A percentile compares a stretch with the other conserved stretches of the same genome.
phyloP scores from a whole-genome alignment of 345 rosid genomes.

The Populus tremula region DNA sequence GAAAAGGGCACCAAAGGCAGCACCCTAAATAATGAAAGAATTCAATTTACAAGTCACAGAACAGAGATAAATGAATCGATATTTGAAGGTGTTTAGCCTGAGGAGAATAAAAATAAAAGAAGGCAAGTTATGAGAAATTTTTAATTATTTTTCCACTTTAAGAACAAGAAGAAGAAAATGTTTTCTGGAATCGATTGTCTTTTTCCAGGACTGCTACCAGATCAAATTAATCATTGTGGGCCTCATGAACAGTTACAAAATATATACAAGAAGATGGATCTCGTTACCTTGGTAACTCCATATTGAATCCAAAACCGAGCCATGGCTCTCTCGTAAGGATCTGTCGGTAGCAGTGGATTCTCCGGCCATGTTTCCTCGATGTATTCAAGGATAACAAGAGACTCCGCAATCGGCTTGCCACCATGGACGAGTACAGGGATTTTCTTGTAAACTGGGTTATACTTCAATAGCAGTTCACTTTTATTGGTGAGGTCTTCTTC shows the following conservation, averaged over 20 bases:
- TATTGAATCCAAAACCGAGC: constrained; percentile 20
- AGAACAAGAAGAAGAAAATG: too few relatives aligned
- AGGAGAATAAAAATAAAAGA: not conserved
- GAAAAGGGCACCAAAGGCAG: not conserved
- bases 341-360: constrained; percentile 11
- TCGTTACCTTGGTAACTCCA: not conserved
- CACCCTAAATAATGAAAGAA: not conserved
- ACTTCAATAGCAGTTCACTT: constrained; percentile 9
- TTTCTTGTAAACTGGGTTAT: constrained; percentile 12
- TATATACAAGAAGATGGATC: not conserved
- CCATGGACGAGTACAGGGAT: constrained; percentile 14
- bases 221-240: not conserved
- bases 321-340: constrained; percentile 10
- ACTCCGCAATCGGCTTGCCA: constrained; percentile 5
- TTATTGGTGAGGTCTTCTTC: constrained; percentile 12
- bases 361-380: constrained; percentile 23
- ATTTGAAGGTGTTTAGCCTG: not conserved
- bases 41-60: not conserved
- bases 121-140: not conserved
- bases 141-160: too few relatives aligned
- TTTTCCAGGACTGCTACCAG: too few relatives aligned
- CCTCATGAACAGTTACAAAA: not conserved
- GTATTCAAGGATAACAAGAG: constrained; percentile 14
- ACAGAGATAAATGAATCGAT: not conserved
- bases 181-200: too few relatives aligned